These are phyloP conservation scores for Articulospora tetracladia DNA, from an alignment of 495 filamentous ascomycete genomes.

Conservation along the genomic window DNA sequence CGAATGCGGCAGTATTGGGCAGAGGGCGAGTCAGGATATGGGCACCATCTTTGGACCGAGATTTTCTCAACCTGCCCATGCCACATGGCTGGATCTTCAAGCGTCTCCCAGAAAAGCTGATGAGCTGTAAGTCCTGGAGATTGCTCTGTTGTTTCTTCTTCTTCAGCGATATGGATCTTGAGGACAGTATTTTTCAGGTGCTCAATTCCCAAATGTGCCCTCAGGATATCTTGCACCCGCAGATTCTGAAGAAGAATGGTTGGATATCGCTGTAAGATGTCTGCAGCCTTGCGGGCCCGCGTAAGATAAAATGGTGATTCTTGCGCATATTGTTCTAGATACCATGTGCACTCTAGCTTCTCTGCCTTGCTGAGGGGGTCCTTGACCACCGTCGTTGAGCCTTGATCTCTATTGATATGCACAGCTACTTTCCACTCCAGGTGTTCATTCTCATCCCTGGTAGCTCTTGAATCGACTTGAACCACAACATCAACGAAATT, in stretches of 20 bases:
- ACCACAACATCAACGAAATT: too few species aligned
- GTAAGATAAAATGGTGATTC: background rate
- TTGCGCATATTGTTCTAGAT: slow-evolving; percentile 12
- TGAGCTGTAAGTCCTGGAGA: background rate
- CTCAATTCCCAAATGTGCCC: background rate
- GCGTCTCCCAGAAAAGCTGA: slow-evolving; percentile 4
- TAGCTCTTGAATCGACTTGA: too few species aligned
- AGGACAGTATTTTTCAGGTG: background rate
- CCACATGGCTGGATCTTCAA: slow-evolving; percentile 1
- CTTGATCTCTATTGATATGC: too few species aligned
- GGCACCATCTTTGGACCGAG: slow-evolving; percentile 3
- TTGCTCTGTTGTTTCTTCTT: background rate
- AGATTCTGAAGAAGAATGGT: background rate
- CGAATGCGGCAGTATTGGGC: background rate
- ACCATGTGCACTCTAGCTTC: slow-evolving; percentile 3
- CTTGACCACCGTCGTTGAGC: too few species aligned
- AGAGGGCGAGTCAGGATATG: background rate
- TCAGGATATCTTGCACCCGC: background rate
- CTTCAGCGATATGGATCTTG: background rate
- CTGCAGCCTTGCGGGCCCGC: background rate
- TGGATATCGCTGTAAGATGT: slow-evolving; percentile 1
- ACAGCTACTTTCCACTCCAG: too few species aligned
- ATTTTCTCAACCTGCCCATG: background rate
- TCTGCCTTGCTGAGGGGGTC: slow-evolving; percentile 8
- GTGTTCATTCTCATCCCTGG: too few species aligned